Conservation (phyloP, 495 filamentous ascomycete species). For the Xylaria sp. region DNA sequence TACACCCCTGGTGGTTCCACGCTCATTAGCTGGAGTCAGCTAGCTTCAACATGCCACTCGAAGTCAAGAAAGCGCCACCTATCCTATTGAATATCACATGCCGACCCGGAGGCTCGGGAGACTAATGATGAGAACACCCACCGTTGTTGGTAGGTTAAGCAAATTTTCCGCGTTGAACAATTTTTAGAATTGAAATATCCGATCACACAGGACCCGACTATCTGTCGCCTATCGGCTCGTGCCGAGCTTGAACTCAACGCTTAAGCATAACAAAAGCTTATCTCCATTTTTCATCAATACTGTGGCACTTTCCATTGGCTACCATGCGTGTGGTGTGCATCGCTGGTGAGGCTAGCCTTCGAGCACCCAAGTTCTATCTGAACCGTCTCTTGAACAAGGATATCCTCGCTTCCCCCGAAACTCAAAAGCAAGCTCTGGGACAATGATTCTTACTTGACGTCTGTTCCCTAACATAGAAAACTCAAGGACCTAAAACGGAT, state of each 20-base stretch:
- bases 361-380: neutral
- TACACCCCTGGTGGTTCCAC: neutral
- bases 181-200: conserved; percentile 28
- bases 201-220: conserved; percentile 3
- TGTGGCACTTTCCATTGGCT: neutral
- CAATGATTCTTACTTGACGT: conserved; percentile 25
- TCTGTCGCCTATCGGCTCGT: conserved; percentile 2
- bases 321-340: neutral
- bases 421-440: conserved; percentile 13
- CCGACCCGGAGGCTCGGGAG: conserved; percentile 13
- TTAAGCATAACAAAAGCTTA: neutral
- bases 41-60: neutral
- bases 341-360: neutral
- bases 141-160: neutral
- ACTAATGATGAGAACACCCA: neutral
- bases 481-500: neutral
- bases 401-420: conserved; percentile 7
- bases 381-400: neutral
- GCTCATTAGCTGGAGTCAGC: neutral
- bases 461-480: neutral
- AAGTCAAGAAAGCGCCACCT: neutral
- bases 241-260: conserved; percentile 8
- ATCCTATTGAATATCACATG: neutral
- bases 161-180: neutral
- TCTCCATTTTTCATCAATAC: neutral